Percentiles rank a stretch among this genome's conserved stretches.
Conservation (phyloP, 805 yeast species). For the Teunomyces lycoperdinae region DNA sequence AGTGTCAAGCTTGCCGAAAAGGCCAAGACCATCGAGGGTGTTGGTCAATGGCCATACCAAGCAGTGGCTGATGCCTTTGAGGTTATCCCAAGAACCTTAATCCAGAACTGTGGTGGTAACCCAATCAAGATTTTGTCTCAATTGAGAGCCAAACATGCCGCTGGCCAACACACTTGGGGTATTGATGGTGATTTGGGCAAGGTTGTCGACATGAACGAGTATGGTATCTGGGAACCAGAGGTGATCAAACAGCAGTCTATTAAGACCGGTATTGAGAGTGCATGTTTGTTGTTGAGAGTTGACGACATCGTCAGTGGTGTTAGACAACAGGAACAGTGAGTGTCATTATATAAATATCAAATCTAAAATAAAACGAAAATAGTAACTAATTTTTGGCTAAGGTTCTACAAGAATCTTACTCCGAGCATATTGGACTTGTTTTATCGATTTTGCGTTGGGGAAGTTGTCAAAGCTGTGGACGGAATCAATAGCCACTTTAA, state of each 20-base stretch:
- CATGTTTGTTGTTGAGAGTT: conserved; percentile 89
- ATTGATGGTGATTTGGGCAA: conserved; percentile 94
- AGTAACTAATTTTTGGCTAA: conserved; percentile 1
- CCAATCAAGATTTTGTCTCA: conserved; percentile 87
- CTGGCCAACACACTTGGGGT: conserved; percentile 82
- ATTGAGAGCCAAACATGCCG: conserved; percentile 94
- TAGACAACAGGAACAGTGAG: conserved; percentile 43
- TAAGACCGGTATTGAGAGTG: conserved; percentile 97
- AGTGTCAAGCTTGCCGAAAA: conserved; percentile 82
- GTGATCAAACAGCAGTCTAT: conserved; percentile 95
- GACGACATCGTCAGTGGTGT: conserved; percentile 98
- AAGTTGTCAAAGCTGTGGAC: conserved; percentile 48
- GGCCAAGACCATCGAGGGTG: conserved; percentile 91
- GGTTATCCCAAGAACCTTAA: conserved; percentile 94
- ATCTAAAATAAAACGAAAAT: neutral
- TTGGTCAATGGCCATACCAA: conserved; percentile 97
- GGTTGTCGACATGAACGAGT: conserved; percentile 90
- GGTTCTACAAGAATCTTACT: conserved; percentile 62
- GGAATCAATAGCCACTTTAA: conserved; percentile 52
- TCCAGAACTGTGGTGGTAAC: conserved; percentile 97
- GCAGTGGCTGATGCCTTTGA: conserved; percentile 99
- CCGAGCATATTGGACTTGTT: conserved; percentile 47
- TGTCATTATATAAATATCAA: no score
- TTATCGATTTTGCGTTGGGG: conserved; percentile 47
- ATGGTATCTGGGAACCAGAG: conserved; percentile 99